phyloP scores from a whole-genome alignment of 176 grass and related monocot genomes.

The Puya raimondii region DNA sequence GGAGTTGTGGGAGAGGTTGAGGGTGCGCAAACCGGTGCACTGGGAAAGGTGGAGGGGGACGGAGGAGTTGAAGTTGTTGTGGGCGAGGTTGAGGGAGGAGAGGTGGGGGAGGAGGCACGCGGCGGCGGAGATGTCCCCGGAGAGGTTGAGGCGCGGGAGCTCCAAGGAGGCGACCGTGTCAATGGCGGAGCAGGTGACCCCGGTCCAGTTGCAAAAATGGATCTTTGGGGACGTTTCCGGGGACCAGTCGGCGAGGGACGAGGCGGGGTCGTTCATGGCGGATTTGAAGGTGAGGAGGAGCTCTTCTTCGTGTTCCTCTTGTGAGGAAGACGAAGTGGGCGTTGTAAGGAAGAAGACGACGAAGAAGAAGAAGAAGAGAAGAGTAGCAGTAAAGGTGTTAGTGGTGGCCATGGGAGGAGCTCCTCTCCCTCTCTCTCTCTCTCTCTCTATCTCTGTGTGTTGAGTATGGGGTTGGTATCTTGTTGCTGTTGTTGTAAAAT shows the following conservation, averaged over 20 bases:
- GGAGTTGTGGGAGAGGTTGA: conserved; percentile 47
- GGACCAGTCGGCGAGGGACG: conserved; percentile 50
- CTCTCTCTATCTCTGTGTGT: too few relatives aligned
- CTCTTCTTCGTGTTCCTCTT: conserved; percentile 14
- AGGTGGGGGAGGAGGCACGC: conserved; percentile 50
- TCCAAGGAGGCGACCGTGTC: conserved; percentile 24
- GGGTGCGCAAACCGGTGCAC: conserved; percentile 39
- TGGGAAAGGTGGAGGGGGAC: conserved; percentile 48
- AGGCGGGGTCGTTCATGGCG: conserved; percentile 37
- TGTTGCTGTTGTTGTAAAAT: too few relatives aligned
- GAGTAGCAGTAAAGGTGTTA: not conserved
- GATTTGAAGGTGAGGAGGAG: conserved; percentile 55
- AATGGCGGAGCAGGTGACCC: conserved; percentile 32
- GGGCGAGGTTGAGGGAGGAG: conserved; percentile 37
- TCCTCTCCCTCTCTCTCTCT: too few relatives aligned
- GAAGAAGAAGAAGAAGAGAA: conserved; percentile 17
- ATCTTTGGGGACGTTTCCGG: not conserved
- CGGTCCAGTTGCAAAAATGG: conserved; percentile 59
- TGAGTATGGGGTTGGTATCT: too few relatives aligned
- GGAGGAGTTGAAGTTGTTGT: conserved; percentile 63
- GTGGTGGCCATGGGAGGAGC: conserved; percentile 31
- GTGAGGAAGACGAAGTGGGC: not conserved
- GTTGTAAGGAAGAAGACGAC: conserved; percentile 4
- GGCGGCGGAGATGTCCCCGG: conserved; percentile 37
- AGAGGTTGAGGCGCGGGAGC: conserved; percentile 44